Evolutionary conservation across 192 early-diverging fungal species (phyloP), one percentile per base, ranked within the genome.

Genomic region (Coemansia umbellata): DNA sequence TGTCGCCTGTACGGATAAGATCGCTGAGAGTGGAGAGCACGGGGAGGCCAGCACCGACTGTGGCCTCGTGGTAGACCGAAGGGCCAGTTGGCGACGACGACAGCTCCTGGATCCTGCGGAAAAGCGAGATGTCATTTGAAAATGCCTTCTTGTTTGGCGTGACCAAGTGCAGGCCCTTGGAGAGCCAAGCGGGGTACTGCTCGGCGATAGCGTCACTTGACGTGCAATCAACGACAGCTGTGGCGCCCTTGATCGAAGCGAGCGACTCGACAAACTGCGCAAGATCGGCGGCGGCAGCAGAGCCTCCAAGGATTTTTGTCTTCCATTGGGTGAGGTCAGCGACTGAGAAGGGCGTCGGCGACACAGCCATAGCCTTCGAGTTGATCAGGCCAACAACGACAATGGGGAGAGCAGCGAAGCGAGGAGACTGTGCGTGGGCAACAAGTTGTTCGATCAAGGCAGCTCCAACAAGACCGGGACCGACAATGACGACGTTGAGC

Each of bases 91-190:
- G 76, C 15, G 60, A 50, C 36, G 70, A 45, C 15, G 81, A 53
- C 18, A 86, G 68, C 15, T 79, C 62, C 54, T 79, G 68, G 59
- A 97, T 96, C 47, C 80, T 80, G 30, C 82, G 79, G 74, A 84
- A 99, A 14, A 95, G 74, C 10, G 51, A 53, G 23, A 85, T 32
- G 30, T 84, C 66, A 31, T 88, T 84, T 13, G 91, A 92, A 63
- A 97, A 99, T 8, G 69, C 94, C 80, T 96, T 96, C 78, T 99
- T 99, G 87, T 99, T 99, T 33, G 96, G 96, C 3, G 96, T 97
- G 30, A 96, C 93, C 13, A 99, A 69, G 59, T 88, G 86, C 37
- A 95, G 66, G 21, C 94, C 93, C 48, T 58, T 66, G 31, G 72
- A 47, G 27, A 97, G 73, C 89, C 91, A 96, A 22, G 61, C 44